Evolutionary conservation across 768 basidiomycete species (phyloP), one percentile per base, ranked within the genome.

Genomic region (Paxillus involutus): DNA sequence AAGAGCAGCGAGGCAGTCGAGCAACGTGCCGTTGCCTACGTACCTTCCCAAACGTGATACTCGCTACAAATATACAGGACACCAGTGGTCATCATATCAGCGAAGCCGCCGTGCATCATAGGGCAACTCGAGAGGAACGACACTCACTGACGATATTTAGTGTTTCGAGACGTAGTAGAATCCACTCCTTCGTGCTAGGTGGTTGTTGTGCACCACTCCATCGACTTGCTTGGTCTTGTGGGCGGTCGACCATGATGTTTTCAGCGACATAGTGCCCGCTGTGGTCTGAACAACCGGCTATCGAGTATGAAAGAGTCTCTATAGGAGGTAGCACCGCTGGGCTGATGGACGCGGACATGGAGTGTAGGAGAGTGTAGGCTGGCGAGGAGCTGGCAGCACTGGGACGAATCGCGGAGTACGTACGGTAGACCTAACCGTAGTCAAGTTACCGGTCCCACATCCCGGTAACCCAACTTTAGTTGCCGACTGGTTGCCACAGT

Each of bases 41-140:
- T 51, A 89, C 89, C 80, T 92, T 92, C 62, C 91, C 89, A 70
- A 92, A 91, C 11, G 84, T 90, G 59, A 91, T 82, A 50, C 73
- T 82, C 64, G 83, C 89, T 91, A 45, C 21, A 29, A n/a, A 44
- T 11, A 26, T 12, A 26, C 8, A 53, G 24, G 33, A 7, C 46
- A 56, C 33, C 60, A 53, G 55, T 50, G 3, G 54, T 26, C 30
- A 29, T 21, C 39, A 14, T 17, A 44, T 64, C 53, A 63, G 51
- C 19, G 13, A 40, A 47, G 12, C 12, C 19, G 11, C 26, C 19
- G 29, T 32, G 37, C 30, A 6, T n/a, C 12, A 45, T 35, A 21
- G n/a, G n/a, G 33, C 36, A 49, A 5, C 44, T 33, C 4, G 33
- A 50, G 51, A 3, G 52, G 13, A 24, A 36, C 52, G 45, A 53